Conservation (phyloP, 768 basidiomycete genomes). For the Tricholoma sp. region DNA sequence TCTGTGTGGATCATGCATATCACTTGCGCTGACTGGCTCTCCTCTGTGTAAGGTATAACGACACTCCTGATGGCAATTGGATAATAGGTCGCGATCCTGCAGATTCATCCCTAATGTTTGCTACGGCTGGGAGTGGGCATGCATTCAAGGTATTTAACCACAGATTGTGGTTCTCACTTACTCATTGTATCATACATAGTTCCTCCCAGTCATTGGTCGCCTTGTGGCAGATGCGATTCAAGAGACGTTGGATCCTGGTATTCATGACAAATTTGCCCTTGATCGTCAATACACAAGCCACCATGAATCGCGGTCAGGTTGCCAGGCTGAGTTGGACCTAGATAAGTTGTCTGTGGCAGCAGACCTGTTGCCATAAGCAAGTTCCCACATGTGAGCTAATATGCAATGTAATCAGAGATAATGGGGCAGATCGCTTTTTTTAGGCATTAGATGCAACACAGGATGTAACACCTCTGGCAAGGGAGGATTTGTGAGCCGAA, state of each 20-base stretch:
- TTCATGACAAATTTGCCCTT: slow-evolving; percentile 60
- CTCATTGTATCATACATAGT: slow-evolving; percentile 39
- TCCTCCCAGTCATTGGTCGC: slow-evolving; percentile 78
- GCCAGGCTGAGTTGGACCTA: slow-evolving; percentile 36
- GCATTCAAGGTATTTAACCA: slow-evolving; percentile 63
- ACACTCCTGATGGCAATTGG: slow-evolving; percentile 85
- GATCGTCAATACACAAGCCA: slow-evolving; percentile 33
- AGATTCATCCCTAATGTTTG: slow-evolving; percentile 61
- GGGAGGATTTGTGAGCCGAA: too few species aligned
- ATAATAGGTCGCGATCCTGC: slow-evolving; percentile 69
- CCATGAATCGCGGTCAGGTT: slow-evolving; percentile 9
- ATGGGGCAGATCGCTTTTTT: slow-evolving; percentile 20
- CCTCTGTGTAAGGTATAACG: slow-evolving; percentile 68
- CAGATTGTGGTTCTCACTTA: neutral
- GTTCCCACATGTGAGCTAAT: neutral
- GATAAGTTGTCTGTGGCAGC: slow-evolving; percentile 43
- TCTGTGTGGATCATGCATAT: neutral
- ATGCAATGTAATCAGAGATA: neutral
- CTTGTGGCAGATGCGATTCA: slow-evolving; percentile 73
- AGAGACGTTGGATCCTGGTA: slow-evolving; percentile 47
- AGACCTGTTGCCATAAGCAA: slow-evolving; percentile 28
- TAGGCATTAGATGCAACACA: neutral
- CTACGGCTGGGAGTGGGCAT: slow-evolving; percentile 87
- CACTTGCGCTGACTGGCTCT: neutral
- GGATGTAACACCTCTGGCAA: too few species aligned